These are phyloP conservation scores for Picochlorum costavermella DNA, from an alignment of 139 green algal species.

Conservation along the genomic window DNA sequence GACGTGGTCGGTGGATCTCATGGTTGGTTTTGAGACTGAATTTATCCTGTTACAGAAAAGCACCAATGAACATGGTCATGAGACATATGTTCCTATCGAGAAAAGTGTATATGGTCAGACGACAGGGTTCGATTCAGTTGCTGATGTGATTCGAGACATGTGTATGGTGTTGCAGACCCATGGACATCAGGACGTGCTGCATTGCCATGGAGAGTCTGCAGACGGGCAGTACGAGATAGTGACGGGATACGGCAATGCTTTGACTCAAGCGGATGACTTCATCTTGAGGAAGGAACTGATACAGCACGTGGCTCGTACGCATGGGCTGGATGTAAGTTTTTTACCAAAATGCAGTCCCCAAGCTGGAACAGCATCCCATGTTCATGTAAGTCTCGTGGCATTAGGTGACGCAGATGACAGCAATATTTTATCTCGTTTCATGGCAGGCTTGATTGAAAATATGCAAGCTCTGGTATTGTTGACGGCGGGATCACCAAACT, in stretches of 20 bases:
- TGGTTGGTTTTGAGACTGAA: conserved; percentile 9
- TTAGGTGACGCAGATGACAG: too few species aligned
- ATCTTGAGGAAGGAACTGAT: conserved; percentile 44
- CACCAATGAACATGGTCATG: not conserved
- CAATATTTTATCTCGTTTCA: conserved; percentile 19
- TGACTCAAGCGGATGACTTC: conserved; percentile 39
- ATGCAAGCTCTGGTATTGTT: conserved; percentile 48
- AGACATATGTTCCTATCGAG: conserved; percentile 20
- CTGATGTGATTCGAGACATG: conserved; percentile 31
- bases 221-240: conserved; percentile 52
- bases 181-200: conserved; percentile 31
- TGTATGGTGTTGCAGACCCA: conserved; percentile 19
- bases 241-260: not conserved
- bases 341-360: conserved; percentile 40
- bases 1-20: not conserved
- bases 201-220: conserved; percentile 46
- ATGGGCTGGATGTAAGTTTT: conserved; percentile 37
- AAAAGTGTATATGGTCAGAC: conserved; percentile 27
- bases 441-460: conserved; percentile 45
- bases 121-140: conserved; percentile 15
- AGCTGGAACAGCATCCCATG: conserved; percentile 45
- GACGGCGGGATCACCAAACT: conserved; percentile 35
- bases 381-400: conserved; percentile 50
- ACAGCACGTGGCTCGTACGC: conserved; percentile 12
- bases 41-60: conserved; percentile 9